A percentile compares a stretch with the other conserved stretches of the same genome.
Evolutionary conservation across 352 stramenopile genomes (phyloP).

Genomic region (Phytophthora pistaciae): DNA sequence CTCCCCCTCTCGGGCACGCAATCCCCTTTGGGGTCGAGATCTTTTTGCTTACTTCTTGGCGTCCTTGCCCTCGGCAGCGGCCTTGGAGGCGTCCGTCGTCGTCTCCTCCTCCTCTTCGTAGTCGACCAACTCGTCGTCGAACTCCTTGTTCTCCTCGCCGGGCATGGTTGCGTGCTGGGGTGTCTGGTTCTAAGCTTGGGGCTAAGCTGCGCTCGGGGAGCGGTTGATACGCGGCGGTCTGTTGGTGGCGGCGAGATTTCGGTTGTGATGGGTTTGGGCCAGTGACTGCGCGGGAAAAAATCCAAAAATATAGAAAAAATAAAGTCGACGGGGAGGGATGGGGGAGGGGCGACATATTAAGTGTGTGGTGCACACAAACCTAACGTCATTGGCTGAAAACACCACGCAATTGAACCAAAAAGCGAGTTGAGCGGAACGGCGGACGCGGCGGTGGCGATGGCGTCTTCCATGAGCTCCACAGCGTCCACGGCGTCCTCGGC

Average conservation of each 20-base stretch:
- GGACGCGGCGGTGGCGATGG: background rate
- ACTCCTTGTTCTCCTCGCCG: constrained; percentile 90
- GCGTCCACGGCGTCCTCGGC: constrained; percentile 26
- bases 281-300: constrained; percentile 27
- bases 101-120: constrained; percentile 91
- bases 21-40: constrained; percentile 29
- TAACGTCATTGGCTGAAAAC: constrained; percentile 28
- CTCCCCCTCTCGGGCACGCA: constrained; percentile 29
- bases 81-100: constrained; percentile 80
- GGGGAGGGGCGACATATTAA: constrained; percentile 31
- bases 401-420: constrained; percentile 21
- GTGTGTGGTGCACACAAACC: background rate
- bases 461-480: constrained; percentile 16
- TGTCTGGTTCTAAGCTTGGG: constrained; percentile 8
- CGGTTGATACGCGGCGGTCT: constrained; percentile 24
- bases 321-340: constrained; percentile 17
- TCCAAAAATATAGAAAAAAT: constrained; percentile 35
- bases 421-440: background rate
- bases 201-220: background rate
- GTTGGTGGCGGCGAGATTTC: constrained; percentile 40
- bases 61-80: constrained; percentile 81
- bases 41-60: constrained; percentile 91
- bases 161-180: constrained; percentile 57
- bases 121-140: constrained; percentile 90
- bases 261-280: constrained; percentile 43